Base-by-base conservation (phyloP, 345 rosid species). In the Euphorbia lathyris region DNA sequence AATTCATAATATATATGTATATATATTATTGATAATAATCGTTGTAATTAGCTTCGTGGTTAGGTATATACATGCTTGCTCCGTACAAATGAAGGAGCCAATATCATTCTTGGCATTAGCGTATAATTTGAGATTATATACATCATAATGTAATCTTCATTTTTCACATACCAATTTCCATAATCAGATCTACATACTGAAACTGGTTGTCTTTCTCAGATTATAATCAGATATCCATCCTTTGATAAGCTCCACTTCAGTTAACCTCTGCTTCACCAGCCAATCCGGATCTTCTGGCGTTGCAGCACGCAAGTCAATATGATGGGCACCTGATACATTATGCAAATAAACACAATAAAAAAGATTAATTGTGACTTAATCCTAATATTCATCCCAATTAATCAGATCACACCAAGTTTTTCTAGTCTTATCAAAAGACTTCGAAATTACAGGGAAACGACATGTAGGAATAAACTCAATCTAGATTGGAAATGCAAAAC, bases 291-390 rank as follows among this genome's bases (percentile, higher is more conserved):
- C 97, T 22, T 85, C 88, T 0, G 81, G 64, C 1, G 80, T 86
- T 20, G 97, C 77, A n/a, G 91, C 75, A 42, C 96, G 94, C 83
- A 91, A 79, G 78, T 93, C 94, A 61, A 85, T 77, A 76, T 93
- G 98, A 83, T 93, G 98, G 38, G 90, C 96, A 68, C 98, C 97
- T 93, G 77, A 67, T 14, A 71, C 16, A 67, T 50, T 11, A 42
- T 20, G 51, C 38, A 34, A 34, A 42, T 48, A 51, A 38, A 26
- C 14, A 63, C 12, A 64, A 11, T 7, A 29, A 5, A 40, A 40
- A 9, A 5, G 43, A 9, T 40, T 40, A 40, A 9, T 45, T 45
- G 51, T 10, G 51, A 45, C 51, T 13, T 45, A 45, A 45, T 45
- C 19, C 16, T 1, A 45, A 45, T 45, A 45, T 2, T 45, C 3